A percentile compares a stretch with the other conserved stretches of the same genome.
These are phyloP conservation scores for Trichoderma pleuroti DNA, from an alignment of 2,329 filamentous ascomycete species.

Conservation along the genomic window DNA sequence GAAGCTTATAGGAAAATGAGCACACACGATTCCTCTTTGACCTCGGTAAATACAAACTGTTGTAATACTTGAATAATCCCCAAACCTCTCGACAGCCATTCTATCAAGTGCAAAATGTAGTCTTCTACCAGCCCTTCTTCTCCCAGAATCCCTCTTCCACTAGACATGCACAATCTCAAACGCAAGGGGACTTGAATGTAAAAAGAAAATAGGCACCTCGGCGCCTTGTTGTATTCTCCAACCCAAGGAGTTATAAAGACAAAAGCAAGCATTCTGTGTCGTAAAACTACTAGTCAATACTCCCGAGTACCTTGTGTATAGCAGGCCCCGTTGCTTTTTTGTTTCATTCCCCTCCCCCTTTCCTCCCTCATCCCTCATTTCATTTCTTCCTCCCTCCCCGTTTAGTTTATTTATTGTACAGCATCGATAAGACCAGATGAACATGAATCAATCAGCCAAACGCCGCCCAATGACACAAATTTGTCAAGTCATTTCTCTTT, in stretches of 20 bases:
- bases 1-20: no score
- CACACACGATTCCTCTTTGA: no score
- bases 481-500: slow-evolving; percentile 17
- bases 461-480: slow-evolving; percentile 21
- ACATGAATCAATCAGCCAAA: slow-evolving; percentile 5
- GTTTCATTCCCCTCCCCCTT: neutral
- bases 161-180: neutral
- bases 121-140: no score
- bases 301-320: neutral
- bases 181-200: neutral
- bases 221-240: neutral
- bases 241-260: neutral
- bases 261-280: neutral
- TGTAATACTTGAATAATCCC: no score
- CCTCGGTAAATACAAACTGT: no score
- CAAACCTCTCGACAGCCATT: no score
- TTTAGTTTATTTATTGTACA: slow-evolving; percentile 15
- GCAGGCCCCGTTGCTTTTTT: neutral
- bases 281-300: neutral
- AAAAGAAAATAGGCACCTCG: neutral
- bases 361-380: neutral
- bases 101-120: no score
- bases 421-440: slow-evolving; percentile 17
- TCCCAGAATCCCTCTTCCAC: neutral
- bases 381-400: neutral